phyloP scores from a whole-genome alignment of 495 filamentous ascomycete genomes.

The Terfezia boudieri region DNA sequence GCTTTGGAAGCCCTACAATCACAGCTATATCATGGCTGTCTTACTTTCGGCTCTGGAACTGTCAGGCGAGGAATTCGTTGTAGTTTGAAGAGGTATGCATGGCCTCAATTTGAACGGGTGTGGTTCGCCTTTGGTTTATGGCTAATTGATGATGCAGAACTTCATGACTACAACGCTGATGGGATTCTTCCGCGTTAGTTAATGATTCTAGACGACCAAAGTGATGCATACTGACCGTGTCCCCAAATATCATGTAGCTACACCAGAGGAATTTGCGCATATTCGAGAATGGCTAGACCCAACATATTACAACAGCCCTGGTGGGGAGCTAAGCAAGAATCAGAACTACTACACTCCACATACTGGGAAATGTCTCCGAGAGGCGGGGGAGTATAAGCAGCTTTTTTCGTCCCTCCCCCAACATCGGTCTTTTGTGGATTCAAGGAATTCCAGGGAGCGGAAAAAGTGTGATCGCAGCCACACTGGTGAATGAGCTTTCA shows the following conservation, averaged over 20 bases:
- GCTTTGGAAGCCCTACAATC: too few species aligned
- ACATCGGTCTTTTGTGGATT: neutral
- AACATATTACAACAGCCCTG: neutral
- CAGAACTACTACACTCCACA: neutral
- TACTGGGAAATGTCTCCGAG: neutral
- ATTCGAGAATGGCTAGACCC: neutral
- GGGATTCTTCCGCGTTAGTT: too few species aligned
- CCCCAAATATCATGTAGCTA: neutral
- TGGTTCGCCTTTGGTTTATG: too few species aligned
- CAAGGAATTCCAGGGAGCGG: neutral
- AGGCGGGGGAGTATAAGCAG: neutral
- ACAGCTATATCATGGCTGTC: too few species aligned
- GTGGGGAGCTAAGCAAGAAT: neutral
- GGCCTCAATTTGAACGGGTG: too few species aligned
- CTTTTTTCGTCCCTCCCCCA: neutral
- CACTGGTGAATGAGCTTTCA: neutral
- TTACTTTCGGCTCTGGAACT: too few species aligned
- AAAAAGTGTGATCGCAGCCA: neutral
- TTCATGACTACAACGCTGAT: too few species aligned
- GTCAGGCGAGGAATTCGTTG: too few species aligned
- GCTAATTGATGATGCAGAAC: too few species aligned
- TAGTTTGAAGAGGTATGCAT: too few species aligned
- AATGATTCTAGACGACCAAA: too few species aligned
- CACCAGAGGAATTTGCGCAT: neutral
- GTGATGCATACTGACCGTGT: too few species aligned